Evolutionary conservation across 176 grass and related monocot species (phyloP).

Genomic region (Aegilops umbellulata): DNA sequence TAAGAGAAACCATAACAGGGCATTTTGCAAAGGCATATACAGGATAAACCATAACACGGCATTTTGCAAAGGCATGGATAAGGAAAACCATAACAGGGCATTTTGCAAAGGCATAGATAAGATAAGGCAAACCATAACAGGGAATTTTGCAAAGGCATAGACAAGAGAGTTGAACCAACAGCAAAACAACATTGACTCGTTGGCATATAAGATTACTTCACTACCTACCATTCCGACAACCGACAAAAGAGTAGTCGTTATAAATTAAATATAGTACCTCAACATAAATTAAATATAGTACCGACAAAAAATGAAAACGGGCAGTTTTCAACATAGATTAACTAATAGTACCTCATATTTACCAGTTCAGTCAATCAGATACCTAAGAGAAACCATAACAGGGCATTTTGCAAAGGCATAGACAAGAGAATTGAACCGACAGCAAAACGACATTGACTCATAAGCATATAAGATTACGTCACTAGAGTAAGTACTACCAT

Average conservation of each 20-base stretch:
- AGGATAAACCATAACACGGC: too few species aligned
- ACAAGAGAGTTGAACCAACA: not conserved
- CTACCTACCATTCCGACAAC: not conserved
- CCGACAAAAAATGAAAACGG: too few species aligned
- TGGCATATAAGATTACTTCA: slow-evolving; percentile 2
- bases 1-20: slow-evolving; percentile 9
- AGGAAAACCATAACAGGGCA: slow-evolving; percentile 12
- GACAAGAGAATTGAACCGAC: not conserved
- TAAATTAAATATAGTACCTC: too few species aligned
- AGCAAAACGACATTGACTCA: slow-evolving; percentile 3
- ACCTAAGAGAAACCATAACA: slow-evolving; percentile 11
- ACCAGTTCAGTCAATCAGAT: not conserved
- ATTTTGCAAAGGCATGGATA: too few species aligned
- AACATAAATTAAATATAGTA: too few species aligned
- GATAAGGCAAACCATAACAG: slow-evolving; percentile 8
- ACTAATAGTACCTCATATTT: not conserved
- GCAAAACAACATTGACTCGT: slow-evolving; percentile 7
- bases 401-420: not conserved
- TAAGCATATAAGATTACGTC: not conserved
- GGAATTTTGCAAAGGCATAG: not conserved
- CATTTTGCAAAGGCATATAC: not conserved
- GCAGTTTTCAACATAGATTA: not conserved
- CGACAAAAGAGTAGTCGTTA: not conserved
- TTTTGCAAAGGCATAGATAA: not conserved
- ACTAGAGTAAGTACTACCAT: not conserved